Evolutionary conservation across 148 eudicot species (phyloP).

Genomic region (Rhododendron kiyosumense): DNA sequence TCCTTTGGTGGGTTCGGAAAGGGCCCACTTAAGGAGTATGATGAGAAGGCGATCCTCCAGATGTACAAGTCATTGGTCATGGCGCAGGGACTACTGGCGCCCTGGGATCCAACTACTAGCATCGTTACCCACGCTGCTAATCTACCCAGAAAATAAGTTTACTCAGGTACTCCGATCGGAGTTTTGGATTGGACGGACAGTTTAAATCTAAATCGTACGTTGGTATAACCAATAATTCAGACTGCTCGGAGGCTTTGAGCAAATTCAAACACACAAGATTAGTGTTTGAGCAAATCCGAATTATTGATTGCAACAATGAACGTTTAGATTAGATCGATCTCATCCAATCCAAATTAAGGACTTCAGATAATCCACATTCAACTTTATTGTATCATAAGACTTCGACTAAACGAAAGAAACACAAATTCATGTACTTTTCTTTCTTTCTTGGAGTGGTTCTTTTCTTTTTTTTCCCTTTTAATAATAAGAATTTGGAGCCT

Average conservation of each 20-base stretch:
- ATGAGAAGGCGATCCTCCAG: constrained; percentile 69
- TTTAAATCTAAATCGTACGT: no score
- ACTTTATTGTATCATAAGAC: background rate
- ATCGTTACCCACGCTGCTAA: constrained; percentile 1
- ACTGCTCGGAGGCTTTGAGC: no score
- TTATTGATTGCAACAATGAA: no score
- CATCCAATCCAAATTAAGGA: background rate
- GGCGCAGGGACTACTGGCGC: constrained; percentile 54
- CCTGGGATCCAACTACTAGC: constrained; percentile 20
- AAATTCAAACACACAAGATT: no score
- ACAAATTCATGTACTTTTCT: background rate
- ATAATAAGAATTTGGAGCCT: background rate
- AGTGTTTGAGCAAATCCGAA: no score
- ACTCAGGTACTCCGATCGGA: background rate
- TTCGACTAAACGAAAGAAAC: background rate
- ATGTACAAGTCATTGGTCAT: constrained; percentile 55
- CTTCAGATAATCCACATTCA: background rate
- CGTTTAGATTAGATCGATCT: background rate
- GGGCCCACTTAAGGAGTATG: constrained; percentile 62
- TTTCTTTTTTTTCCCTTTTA: background rate
- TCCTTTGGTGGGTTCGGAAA: constrained; percentile 28
- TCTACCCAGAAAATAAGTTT: background rate
- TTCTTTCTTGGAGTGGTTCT: background rate
- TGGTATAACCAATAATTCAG: no score
- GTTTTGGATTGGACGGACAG: no score